Conservation (phyloP, 768 basidiomycete species). For the Russula foetens region DNA sequence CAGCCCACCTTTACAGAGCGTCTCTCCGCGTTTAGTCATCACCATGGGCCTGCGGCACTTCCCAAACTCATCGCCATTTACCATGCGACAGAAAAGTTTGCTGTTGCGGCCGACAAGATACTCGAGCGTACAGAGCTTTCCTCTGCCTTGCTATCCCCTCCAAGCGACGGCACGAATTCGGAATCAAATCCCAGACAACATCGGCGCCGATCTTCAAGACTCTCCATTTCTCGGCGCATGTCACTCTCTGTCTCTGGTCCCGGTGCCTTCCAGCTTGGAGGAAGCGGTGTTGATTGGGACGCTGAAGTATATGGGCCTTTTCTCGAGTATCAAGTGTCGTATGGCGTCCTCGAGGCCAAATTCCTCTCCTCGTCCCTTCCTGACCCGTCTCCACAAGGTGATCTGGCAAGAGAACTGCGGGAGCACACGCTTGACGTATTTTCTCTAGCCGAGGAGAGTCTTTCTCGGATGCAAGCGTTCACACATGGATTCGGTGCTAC, state of each 20-base stretch:
- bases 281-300: slow-evolving; percentile 60
- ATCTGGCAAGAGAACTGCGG: slow-evolving; percentile 56
- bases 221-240: slow-evolving; percentile 25
- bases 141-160: slow-evolving; percentile 6
- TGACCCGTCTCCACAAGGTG: slow-evolving; percentile 32
- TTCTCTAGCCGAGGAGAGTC: slow-evolving; percentile 69
- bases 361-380: slow-evolving; percentile 53
- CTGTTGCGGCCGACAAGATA: slow-evolving; percentile 58
- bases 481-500: slow-evolving; percentile 84
- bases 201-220: slow-evolving; percentile 10
- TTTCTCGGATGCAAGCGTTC: slow-evolving; percentile 65
- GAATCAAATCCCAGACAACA: slow-evolving; percentile 1
- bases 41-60: slow-evolving; percentile 55
- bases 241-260: slow-evolving; percentile 22
- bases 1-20: slow-evolving; percentile 78
- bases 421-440: slow-evolving; percentile 75
- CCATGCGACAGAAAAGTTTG: slow-evolving; percentile 78
- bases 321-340: slow-evolving; percentile 83
- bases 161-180: slow-evolving; percentile 19
- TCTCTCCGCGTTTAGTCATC: slow-evolving; percentile 58
- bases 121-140: slow-evolving; percentile 50
- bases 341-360: slow-evolving; percentile 67
- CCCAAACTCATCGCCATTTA: slow-evolving; percentile 63
- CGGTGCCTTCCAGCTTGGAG: slow-evolving; percentile 3
- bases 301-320: slow-evolving; percentile 91